Evolutionary conservation across 331 rosid genomes (phyloP), one percentile per base, ranked within the genome.

Genomic region (Acacia concinna): DNA sequence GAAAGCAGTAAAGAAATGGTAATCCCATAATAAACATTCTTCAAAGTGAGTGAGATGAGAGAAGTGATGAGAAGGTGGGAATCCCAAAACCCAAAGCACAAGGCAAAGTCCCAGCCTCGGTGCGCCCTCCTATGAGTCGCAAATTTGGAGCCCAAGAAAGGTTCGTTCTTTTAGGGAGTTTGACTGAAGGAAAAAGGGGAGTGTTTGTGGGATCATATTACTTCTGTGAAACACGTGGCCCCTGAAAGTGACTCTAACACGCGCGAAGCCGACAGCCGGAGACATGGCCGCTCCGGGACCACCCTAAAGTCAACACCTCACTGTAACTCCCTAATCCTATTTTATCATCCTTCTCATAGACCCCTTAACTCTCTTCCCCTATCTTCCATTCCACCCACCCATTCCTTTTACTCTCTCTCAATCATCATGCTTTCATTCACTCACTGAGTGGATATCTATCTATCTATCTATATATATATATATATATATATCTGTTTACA

Each of bases 251-350:
- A 83, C 78, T 0, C 38, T 21, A 79, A 37, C 86, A 79, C 78
- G 73, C 85, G 79, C 80, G 62, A 67, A 74, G 86, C 81, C 74
- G 81, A 79, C 86, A 83, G 69, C 74, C 62, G 37, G 79, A 80
- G 84, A 63, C 57, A 56, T 59, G 32, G 52, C 77, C 83, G 80
- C 78, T 5, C 13, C 27, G 64, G 86, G 81, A 79, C 78, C 78
- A 68, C 69, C 11, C 68, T 49, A 43, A 44, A 79, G 83, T 83
- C 86, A 74, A 83, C 81, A 57, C 73, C 68, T 27, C 63, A 17
- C 28, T 76, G 68, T 21, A 67, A 5, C 73, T 41, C 56, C 47
- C 54, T 40, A 68, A 11, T 21, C 52, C 73, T 41, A 41, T 21
- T 21, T 38, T 67, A 18, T 43, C 73, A 60, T 28, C 70, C 43